Percentiles rank a stretch among this genome's conserved stretches.
phyloP scores from a whole-genome alignment of 495 filamentous ascomycete genomes.

The Parathielavia hyrcaniae region DNA sequence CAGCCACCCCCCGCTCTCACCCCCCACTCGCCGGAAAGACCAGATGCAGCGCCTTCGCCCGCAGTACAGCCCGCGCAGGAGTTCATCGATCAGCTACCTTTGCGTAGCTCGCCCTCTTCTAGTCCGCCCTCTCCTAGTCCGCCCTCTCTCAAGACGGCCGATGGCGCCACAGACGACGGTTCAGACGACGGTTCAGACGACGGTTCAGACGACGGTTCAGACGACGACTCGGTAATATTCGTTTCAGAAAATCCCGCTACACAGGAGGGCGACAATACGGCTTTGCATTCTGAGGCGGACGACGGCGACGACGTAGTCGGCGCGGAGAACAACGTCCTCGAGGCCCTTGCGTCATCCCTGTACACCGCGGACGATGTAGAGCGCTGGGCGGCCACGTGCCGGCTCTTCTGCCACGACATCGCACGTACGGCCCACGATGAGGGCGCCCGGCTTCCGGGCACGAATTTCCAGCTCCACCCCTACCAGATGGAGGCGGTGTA shows the following conservation, averaged over 20 bases:
- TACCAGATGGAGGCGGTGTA: constrained; percentile 2
- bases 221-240: constrained; percentile 1
- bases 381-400: neutral
- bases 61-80: neutral
- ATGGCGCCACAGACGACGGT: constrained; percentile 1
- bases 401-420: neutral
- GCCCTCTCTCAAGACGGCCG: constrained; percentile 1
- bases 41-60: neutral
- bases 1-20: neutral
- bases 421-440: neutral
- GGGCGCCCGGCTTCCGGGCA: neutral
- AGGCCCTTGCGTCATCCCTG: too few species aligned
- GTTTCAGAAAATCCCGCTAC: constrained; percentile 1
- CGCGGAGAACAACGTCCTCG: too few species aligned
- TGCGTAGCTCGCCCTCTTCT: too few species aligned
- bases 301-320: too few species aligned
- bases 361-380: neutral
- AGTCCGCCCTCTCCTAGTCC: too few species aligned
- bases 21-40: neutral
- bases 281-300: too few species aligned
- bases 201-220: too few species aligned
- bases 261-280: too few species aligned
- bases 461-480: neutral
- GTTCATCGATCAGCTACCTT: too few species aligned
- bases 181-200: too few species aligned